Percentiles rank a stretch among this genome's conserved stretches.
phyloP scores from a whole-genome alignment of 257 asterid species.

The Verbascum thapsus region DNA sequence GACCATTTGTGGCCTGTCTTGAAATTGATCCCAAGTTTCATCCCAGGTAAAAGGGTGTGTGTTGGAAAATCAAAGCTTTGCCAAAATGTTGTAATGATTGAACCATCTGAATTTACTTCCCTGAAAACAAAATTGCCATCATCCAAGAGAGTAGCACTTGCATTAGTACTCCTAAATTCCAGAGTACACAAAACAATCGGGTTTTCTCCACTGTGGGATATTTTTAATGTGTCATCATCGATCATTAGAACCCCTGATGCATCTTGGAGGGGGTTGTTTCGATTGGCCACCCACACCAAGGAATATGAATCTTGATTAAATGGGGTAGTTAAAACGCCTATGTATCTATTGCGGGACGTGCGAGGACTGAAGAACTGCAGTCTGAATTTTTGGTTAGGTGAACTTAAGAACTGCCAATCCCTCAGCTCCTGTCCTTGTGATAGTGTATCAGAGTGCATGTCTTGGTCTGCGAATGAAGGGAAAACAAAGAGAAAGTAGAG shows the following conservation, averaged over 20 bases:
- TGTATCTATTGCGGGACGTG: constrained; percentile 8
- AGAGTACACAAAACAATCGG: neutral
- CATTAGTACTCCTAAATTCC: neutral
- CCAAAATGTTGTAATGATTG: neutral
- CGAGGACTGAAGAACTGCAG: constrained; percentile 27
- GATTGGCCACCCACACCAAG: constrained; percentile 30
- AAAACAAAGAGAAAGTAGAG: too few species aligned
- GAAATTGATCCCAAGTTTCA: constrained; percentile 25
- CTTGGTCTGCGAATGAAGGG: neutral
- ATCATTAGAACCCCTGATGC: constrained; percentile 29
- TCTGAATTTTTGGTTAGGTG: constrained; percentile 21
- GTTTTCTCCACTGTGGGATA: neutral
- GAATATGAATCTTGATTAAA: neutral
- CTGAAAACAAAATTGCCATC: constrained; percentile 30
- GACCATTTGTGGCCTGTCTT: constrained; percentile 28
- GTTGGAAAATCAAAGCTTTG: neutral
- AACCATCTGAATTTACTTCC: constrained; percentile 26
- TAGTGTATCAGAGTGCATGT: constrained; percentile 10
- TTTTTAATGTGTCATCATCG: constrained; percentile 20
- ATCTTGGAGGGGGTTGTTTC: constrained; percentile 30
- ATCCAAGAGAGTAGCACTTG: constrained; percentile 19
- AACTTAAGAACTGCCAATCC: constrained; percentile 23
- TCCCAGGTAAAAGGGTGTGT: neutral
- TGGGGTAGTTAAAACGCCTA: constrained; percentile 28
- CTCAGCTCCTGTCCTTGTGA: constrained; percentile 11